Percentiles rank a stretch among this genome's conserved stretches.
Conservation (phyloP, 2,329 filamentous ascomycete genomes). For the Colletotrichum aenigma region DNA sequence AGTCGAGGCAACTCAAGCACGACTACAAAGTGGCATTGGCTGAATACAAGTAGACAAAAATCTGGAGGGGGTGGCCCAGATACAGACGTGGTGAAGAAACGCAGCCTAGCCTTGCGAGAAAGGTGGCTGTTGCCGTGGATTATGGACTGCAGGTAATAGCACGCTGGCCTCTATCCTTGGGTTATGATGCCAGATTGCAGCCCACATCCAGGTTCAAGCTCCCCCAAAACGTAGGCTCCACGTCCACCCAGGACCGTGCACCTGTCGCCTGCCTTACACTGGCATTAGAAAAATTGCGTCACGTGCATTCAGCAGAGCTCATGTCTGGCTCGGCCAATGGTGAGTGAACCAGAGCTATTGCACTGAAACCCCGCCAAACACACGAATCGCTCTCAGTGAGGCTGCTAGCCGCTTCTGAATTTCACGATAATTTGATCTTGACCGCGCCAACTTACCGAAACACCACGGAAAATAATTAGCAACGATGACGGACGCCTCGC, state of each 20-base stretch:
- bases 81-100: conserved; percentile 6
- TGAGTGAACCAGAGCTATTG: neutral
- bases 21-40: conserved; percentile 16
- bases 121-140: conserved; percentile 11
- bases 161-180: conserved; percentile 14
- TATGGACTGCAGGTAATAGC: neutral
- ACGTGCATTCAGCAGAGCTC: conserved; percentile 6
- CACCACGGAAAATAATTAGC: neutral
- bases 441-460: neutral
- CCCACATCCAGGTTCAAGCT: conserved; percentile 20
- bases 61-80: neutral
- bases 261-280: neutral
- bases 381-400: conserved; percentile 5
- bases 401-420: neutral
- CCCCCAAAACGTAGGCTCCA: neutral
- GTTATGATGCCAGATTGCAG: conserved; percentile 25
- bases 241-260: conserved; percentile 9
- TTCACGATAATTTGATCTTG: neutral
- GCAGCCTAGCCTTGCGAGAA: conserved; percentile 9
- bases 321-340: conserved; percentile 1
- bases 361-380: conserved; percentile 7
- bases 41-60: neutral
- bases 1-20: neutral
- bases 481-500: conserved; percentile 78
- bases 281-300: neutral